A percentile compares a stretch with the other conserved stretches of the same genome.
phyloP scores from a whole-genome alignment of 2,329 filamentous ascomycete genomes.

The Aurifilum marmelostoma region DNA sequence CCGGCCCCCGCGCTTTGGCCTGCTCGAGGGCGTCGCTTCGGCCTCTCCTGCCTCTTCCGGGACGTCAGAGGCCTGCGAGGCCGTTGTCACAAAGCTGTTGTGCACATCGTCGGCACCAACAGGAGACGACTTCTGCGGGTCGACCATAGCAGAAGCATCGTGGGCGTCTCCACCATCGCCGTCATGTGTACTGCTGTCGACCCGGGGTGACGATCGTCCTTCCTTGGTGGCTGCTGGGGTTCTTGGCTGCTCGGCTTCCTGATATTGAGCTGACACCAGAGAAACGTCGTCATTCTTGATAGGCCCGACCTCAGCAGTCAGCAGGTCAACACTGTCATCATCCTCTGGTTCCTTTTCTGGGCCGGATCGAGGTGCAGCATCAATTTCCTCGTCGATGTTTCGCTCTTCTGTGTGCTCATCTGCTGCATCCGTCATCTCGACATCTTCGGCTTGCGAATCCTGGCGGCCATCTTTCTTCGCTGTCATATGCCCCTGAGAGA shows the following conservation, averaged over 20 bases:
- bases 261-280: not conserved
- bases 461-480: not conserved
- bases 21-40: conserved; percentile 8
- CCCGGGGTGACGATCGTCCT: not conserved
- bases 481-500: not conserved
- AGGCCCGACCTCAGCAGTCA: conserved; percentile 16
- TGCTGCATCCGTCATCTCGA: conserved; percentile 8
- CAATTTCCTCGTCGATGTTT: conserved; percentile 13
- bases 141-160: conserved; percentile 16
- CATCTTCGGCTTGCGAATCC: not conserved
- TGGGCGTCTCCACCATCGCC: conserved; percentile 18
- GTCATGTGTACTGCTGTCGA: not conserved
- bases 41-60: conserved; percentile 19
- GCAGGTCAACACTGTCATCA: conserved; percentile 12
- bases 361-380: conserved; percentile 8
- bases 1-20: conserved; percentile 12
- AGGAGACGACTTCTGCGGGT: conserved; percentile 6
- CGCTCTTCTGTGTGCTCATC: not conserved
- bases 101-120: conserved; percentile 3
- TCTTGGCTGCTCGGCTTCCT: not conserved
- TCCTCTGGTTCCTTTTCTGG: conserved; percentile 2
- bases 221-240: conserved; percentile 1
- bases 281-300: not conserved
- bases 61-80: conserved; percentile 21
- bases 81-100: conserved; percentile 21